phyloP scores from a whole-genome alignment of 1,139 yeast genomes.

The Tardiomyces depauwii region DNA sequence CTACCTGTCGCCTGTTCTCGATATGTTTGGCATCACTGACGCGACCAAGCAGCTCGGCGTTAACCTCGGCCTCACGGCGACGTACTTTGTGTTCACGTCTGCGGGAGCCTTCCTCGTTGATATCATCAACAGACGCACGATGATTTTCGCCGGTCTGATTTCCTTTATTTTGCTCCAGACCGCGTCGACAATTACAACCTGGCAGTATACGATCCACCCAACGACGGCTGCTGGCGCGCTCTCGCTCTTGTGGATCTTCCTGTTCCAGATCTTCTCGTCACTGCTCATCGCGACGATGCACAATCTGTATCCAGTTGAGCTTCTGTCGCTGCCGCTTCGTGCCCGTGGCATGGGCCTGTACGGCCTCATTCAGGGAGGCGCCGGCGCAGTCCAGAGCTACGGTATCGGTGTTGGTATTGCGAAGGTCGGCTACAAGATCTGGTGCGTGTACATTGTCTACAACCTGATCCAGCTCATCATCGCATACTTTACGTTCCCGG shows the following conservation, averaged over 20 bases:
- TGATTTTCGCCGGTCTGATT: conserved; percentile 20
- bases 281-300: conserved; percentile 17
- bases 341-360: conserved; percentile 23
- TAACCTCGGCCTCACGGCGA: conserved; percentile 3
- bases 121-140: conserved; percentile 9
- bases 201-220: not conserved
- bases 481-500: conserved; percentile 34
- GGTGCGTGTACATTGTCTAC: conserved; percentile 36
- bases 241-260: conserved; percentile 10
- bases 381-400: conserved; percentile 33
- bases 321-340: conserved; percentile 28
- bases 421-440: conserved; percentile 47
- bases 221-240: conserved; percentile 13
- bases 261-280: conserved; percentile 10
- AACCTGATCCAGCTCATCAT: conserved; percentile 11
- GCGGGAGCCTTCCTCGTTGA: conserved; percentile 10
- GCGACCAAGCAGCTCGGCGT: conserved; percentile 6
- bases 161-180: conserved; percentile 11
- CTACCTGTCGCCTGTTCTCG: conserved; percentile 9
- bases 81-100: conserved; percentile 6
- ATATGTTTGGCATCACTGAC: conserved; percentile 11
- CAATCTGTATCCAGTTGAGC: conserved; percentile 27
- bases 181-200: conserved; percentile 5
- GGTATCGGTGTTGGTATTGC: conserved; percentile 50
- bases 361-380: conserved; percentile 14